These are phyloP conservation scores for Xylaria sp. DNA, from an alignment of 2,329 filamentous ascomycete species.

Conservation along the genomic window DNA sequence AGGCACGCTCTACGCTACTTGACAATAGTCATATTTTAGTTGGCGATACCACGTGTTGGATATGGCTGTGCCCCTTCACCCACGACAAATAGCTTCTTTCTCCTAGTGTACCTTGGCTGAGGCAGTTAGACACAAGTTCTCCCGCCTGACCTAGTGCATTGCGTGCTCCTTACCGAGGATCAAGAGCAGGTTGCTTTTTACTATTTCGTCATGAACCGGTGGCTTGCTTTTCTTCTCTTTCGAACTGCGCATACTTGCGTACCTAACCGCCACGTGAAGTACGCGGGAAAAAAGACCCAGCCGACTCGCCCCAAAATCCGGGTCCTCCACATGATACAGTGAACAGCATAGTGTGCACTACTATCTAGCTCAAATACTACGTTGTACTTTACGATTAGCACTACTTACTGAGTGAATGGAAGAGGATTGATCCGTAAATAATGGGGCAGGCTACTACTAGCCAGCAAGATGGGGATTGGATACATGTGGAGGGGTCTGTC, in stretches of 20 bases:
- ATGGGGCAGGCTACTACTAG: background rate
- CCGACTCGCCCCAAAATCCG: background rate
- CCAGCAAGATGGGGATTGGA: too few relatives aligned
- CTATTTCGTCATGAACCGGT: background rate
- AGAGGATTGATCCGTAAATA: background rate
- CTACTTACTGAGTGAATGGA: too few relatives aligned
- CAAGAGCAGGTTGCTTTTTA: background rate
- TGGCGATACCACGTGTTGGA: conserved; percentile 17
- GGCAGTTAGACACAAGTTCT: background rate
- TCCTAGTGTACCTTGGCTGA: background rate
- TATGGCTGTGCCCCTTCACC: conserved; percentile 14
- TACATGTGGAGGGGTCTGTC: conserved; percentile 1
- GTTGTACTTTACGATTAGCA: background rate
- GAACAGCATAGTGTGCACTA: too few relatives aligned
- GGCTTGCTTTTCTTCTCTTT: background rate
- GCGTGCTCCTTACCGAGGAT: background rate
- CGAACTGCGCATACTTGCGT: background rate
- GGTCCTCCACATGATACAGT: background rate
- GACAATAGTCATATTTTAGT: background rate
- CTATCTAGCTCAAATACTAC: background rate
- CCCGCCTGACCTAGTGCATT: too few relatives aligned
- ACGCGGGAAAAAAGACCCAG: background rate
- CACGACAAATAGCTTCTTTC: background rate
- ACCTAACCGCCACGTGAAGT: background rate
- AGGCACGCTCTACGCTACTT: background rate